A percentile compares a stretch with the other conserved stretches of the same genome.
These are phyloP conservation scores for Hypomontagnella submonticulosa DNA, from an alignment of 495 filamentous ascomycete species.

Conservation along the genomic window DNA sequence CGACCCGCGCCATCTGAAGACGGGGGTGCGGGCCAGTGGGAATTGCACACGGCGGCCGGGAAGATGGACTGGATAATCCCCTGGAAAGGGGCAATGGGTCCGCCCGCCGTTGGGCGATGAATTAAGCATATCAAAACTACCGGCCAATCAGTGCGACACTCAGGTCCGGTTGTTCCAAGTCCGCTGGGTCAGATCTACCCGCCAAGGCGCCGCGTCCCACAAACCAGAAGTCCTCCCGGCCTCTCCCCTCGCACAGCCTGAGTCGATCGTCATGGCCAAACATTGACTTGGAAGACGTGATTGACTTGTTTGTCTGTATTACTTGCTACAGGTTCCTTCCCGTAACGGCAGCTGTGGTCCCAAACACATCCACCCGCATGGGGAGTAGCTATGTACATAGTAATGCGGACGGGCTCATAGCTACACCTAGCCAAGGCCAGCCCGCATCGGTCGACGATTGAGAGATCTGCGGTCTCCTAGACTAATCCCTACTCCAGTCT, in stretches of 20 bases:
- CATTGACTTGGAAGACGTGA: constrained; percentile 33
- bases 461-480: constrained; percentile 35
- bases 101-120: constrained; percentile 26
- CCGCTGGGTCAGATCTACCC: constrained; percentile 37
- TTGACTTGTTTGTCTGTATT: constrained; percentile 26
- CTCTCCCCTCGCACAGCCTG: constrained; percentile 36
- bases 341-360: constrained; percentile 35
- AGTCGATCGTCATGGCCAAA: constrained; percentile 38
- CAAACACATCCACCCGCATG: constrained; percentile 26
- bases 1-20: constrained; percentile 29
- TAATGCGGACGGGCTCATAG: constrained; percentile 13
- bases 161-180: constrained; percentile 26
- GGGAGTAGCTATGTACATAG: no score
- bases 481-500: constrained; percentile 24
- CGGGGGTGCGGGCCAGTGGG: constrained; percentile 2
- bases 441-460: constrained; percentile 35
- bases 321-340: constrained; percentile 28
- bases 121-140: constrained; percentile 31
- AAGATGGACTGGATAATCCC: constrained; percentile 16
- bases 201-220: constrained; percentile 39
- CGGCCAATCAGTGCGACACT: constrained; percentile 34
- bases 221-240: constrained; percentile 30
- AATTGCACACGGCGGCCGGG: constrained; percentile 23
- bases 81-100: constrained; percentile 20
- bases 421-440: constrained; percentile 19